Evolutionary conservation across 2,329 filamentous ascomycete genomes (phyloP).

Genomic region (Apiospora hydei): DNA sequence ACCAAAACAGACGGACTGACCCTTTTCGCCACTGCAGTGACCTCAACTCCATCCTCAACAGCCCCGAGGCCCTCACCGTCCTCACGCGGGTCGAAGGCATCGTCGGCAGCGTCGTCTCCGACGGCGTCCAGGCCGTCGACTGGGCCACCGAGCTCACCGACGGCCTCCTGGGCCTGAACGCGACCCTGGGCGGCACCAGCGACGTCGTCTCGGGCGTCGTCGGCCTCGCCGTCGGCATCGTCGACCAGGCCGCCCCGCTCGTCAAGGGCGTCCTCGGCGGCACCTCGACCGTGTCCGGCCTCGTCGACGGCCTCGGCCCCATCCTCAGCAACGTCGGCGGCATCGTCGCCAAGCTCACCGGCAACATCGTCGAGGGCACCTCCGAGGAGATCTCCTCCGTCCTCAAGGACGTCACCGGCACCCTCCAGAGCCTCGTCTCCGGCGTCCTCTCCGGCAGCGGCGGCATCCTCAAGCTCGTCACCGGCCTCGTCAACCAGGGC

Average conservation of each 20-base stretch:
- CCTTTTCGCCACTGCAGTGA: background rate
- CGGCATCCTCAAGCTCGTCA: slow-evolving; percentile 18
- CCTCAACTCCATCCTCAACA: background rate
- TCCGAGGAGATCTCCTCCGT: slow-evolving; percentile 5
- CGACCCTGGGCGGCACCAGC: slow-evolving; percentile 13
- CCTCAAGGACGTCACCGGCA: slow-evolving; percentile 20
- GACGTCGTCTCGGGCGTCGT: slow-evolving; percentile 16
- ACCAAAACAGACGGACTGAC: background rate
- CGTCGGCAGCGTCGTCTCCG: slow-evolving; percentile 17
- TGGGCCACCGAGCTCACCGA: slow-evolving; percentile 21
- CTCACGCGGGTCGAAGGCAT: slow-evolving; percentile 1
- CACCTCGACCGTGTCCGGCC: slow-evolving; percentile 7
- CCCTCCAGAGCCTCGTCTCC: slow-evolving; percentile 22
- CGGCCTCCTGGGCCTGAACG: slow-evolving; percentile 19
- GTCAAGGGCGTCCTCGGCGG: slow-evolving; percentile 20
- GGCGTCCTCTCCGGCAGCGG: slow-evolving; percentile 12
- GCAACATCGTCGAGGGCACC: slow-evolving; percentile 19
- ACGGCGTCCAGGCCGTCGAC: slow-evolving; percentile 18
- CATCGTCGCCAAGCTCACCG: slow-evolving; percentile 19
- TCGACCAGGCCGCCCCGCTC: slow-evolving; percentile 20
- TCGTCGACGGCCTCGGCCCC: slow-evolving; percentile 13
- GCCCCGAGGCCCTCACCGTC: background rate
- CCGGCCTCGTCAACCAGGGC: background rate
- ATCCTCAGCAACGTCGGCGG: slow-evolving; percentile 24
- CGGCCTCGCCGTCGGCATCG: slow-evolving; percentile 23